Evolutionary conservation across 2,329 filamentous ascomycete species (phyloP), one percentile per base, ranked within the genome.

Genomic region (Balansia obtecta): DNA sequence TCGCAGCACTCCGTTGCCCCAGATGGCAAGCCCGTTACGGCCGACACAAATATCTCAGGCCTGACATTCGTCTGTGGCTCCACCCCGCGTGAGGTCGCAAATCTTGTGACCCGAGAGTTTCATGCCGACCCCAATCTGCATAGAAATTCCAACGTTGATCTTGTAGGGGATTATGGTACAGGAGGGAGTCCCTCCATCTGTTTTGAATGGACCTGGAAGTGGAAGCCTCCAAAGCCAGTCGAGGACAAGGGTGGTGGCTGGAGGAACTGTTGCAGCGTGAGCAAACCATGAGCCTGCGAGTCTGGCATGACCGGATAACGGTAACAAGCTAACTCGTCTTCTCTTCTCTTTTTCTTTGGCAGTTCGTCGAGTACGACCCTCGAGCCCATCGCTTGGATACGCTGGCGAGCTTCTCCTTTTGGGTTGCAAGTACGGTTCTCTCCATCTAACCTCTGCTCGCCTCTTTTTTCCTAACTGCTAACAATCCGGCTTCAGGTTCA

Each of bases 341-440:
- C 15, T 37, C 15, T 13, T 12, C 13, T 37, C 7, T 37, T 5
- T 12, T 37, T 37, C 7, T 27, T 27, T 27, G 27, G 13, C 40
- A 88, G 85, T 96, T 98, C 68, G 85, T 97, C 58, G 93, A 98
- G 68, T 98, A 98, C 63, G 90, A 98, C 67, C 86, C 93, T 63
- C 82, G 91, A 58, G 88, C 89, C 34, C 93, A 98, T 68, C 81
- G 85, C 55, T 71, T 98, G 53, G 82, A 94, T 58, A 91, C 89
- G 4, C 76, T 98, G 49, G 90, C 88, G 13, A 90, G 83, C 63
- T 97, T 98, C 69, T 89, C 88, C 5, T 97, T 95, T 65, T 98
- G 88, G 85, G 89, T 97, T 52, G 79, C 91, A 59, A 91, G 86
- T 83, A 75, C 63, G 77, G 18, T 15, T 27, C 27, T 27, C 27